A percentile compares a stretch with the other conserved stretches of the same genome.
phyloP scores from a whole-genome alignment of 179 eudicot species.

The Actinidia chinensis region DNA sequence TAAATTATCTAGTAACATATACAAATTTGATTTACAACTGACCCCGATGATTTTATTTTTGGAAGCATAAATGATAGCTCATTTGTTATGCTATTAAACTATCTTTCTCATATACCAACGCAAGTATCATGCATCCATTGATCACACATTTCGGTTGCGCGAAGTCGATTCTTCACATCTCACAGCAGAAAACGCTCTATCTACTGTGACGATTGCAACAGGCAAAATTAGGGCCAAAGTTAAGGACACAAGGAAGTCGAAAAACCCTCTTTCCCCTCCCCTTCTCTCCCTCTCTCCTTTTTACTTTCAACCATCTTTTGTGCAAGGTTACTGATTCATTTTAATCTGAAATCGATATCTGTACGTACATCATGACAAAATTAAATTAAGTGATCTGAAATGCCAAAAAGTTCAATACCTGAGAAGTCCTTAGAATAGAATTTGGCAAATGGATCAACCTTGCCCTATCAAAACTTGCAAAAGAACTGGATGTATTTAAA shows the following conservation, averaged over 20 bases:
- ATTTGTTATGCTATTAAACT: too few species aligned
- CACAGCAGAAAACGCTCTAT: constrained; percentile 6
- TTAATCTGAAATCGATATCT: not conserved
- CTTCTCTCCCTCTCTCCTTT: not conserved
- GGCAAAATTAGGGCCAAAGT: constrained; percentile 20
- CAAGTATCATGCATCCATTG: not conserved
- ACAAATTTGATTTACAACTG: too few species aligned
- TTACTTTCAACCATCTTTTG: not conserved
- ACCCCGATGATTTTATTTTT: too few species aligned
- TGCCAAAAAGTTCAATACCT: not conserved
- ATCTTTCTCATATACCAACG: too few species aligned
- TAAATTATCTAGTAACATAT: too few species aligned
- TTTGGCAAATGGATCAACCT: not conserved
- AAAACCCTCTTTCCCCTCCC: too few species aligned
- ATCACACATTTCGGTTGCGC: too few species aligned
- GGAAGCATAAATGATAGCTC: too few species aligned
- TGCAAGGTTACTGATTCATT: too few species aligned
- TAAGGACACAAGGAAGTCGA: too few species aligned
- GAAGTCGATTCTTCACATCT: too few species aligned
- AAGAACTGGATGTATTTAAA: not conserved
- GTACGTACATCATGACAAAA: not conserved
- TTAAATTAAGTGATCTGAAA: not conserved
- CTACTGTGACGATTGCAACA: not conserved
- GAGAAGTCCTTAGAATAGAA: not conserved
- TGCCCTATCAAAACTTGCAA: not conserved